Base-by-base conservation (phyloP, 306 rosid genomes). In the Erythrophleum fordii region DNA sequence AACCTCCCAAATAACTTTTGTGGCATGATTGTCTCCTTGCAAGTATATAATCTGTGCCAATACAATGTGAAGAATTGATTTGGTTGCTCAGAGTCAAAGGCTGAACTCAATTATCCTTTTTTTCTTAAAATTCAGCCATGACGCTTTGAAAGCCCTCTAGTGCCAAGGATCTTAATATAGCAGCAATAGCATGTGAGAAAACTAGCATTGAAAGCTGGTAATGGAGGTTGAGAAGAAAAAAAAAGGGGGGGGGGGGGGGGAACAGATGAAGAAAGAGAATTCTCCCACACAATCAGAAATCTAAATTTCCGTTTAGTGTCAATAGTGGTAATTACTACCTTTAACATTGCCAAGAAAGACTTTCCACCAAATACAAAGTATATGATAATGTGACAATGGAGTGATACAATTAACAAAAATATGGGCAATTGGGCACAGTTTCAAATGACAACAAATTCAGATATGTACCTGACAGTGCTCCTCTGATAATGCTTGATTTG, bases 391-490 rank as follows among this genome's bases (percentile, higher is more conserved):
- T 41, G 65, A 52, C 2, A 39, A 69, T 9, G 31, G 46, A 70
- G 11, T 44, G 71, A 22, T 14, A 29, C 34, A 28, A 41, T 29
- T 37, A 8, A 68, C 26, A 46, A 26, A 65, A 35, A 34, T 23
- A 9, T 39, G 51, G 22, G 4, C 31, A 41, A 39, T 44, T 58
- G 53, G 53, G 48, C 49, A 71, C 65, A 56, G n/a, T 8, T 18
- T 65, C 35, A 76, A 8, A 31, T 3, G 18, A 37, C 46, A 18
- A 31, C 76, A 31, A 60, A 3, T 58, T 67, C 41, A 80, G 35
- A 75, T 44, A 61, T 66, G 66, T 56, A 86, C 89, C 89, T 86
- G 89, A 37, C 87, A 86, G 55, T 83, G 89, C 48, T 81, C 79
- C 78, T 86, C 87, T n/a, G 82, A 51, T 34, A 86, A 80, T 52